Conservation (phyloP, 805 yeast species). For the Saccharomycopsis sp. region DNA sequence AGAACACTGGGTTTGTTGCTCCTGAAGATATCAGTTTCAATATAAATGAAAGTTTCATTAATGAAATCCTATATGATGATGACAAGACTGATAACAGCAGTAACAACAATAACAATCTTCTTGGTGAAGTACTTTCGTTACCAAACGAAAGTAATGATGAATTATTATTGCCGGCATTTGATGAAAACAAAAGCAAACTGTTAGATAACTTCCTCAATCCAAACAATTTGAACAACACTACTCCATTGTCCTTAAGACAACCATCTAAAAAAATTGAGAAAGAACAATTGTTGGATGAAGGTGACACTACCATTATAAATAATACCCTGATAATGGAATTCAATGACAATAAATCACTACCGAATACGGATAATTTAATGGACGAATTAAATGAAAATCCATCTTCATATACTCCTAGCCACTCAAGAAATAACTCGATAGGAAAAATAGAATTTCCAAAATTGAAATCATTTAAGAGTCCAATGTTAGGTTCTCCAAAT, state of each 20-base stretch:
- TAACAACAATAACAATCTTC: background rate
- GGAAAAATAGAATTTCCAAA: slow-evolving; percentile 17
- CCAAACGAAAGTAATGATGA: slow-evolving; percentile 1
- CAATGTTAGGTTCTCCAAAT: slow-evolving; percentile 18
- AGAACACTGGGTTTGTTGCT: background rate
- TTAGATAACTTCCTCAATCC: slow-evolving; percentile 10
- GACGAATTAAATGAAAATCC: slow-evolving; percentile 9
- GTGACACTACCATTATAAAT: slow-evolving; percentile 22
- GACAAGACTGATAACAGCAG: background rate
- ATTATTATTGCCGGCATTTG: slow-evolving; percentile 8
- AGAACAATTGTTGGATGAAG: slow-evolving; percentile 19
- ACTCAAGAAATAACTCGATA: slow-evolving; percentile 8
- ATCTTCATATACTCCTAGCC: slow-evolving; percentile 8
- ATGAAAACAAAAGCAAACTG: slow-evolving; percentile 2
- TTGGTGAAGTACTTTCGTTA: background rate
- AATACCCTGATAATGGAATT: slow-evolving; percentile 19
- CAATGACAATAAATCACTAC: slow-evolving; percentile 6
- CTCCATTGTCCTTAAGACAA: background rate
- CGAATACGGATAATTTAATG: slow-evolving; percentile 17
- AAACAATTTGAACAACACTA: background rate
- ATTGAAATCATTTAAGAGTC: slow-evolving; percentile 19
- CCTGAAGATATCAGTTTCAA: slow-evolving; percentile 8
- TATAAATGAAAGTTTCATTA: slow-evolving; percentile 20
- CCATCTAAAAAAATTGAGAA: slow-evolving; percentile 2
- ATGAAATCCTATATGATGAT: slow-evolving; percentile 11